A percentile compares a stretch with the other conserved stretches of the same genome.
Conservation (phyloP, 148 eudicot species). For the Pouteria glomerata region DNA sequence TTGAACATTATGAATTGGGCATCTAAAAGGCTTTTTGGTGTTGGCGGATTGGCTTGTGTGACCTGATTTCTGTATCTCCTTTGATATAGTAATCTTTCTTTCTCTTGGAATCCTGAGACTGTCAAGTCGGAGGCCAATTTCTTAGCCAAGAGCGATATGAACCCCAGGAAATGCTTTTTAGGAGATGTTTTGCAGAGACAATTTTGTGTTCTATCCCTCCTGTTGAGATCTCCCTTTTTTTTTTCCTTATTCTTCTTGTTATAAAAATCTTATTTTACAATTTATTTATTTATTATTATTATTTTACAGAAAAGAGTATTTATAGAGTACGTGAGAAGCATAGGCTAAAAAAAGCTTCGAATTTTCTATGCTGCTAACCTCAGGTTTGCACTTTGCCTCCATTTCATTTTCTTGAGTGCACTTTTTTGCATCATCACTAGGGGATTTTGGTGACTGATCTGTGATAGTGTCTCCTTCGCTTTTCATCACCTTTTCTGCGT, state of each 20-base stretch:
- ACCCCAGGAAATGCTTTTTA: background rate
- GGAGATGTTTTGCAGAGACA: background rate
- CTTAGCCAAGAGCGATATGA: background rate
- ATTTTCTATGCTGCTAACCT: slow-evolving; percentile 9
- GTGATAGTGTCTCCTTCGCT: background rate
- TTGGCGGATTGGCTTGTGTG: background rate
- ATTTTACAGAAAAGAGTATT: background rate
- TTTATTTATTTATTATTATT: too few relatives aligned
- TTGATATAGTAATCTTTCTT: background rate
- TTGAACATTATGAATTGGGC: slow-evolving; percentile 1
- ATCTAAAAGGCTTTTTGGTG: background rate
- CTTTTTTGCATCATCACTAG: background rate
- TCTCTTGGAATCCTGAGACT: background rate
- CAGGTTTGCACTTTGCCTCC: background rate
- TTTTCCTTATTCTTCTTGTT: background rate
- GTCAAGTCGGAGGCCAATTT: background rate
- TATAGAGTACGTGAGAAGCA: background rate
- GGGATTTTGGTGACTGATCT: background rate
- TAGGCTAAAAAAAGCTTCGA: background rate
- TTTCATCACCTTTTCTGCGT: background rate
- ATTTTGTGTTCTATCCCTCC: background rate
- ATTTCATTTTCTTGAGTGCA: slow-evolving; percentile 9
- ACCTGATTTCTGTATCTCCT: background rate
- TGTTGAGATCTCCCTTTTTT: background rate
- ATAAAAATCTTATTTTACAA: background rate